phyloP scores from a whole-genome alignment of 306 rosid species.

The Vachellia collinsii region DNA sequence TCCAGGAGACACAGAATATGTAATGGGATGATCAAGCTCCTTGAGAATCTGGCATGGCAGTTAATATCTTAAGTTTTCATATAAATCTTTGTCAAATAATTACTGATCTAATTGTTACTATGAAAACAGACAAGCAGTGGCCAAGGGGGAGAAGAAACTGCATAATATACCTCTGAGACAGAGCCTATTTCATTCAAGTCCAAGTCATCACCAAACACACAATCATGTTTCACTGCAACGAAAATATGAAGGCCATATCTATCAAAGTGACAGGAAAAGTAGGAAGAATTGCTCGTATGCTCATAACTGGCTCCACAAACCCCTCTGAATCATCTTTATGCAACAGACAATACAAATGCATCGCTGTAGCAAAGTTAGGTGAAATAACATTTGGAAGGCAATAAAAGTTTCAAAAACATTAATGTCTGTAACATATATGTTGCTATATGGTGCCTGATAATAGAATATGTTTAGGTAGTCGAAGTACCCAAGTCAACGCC shows the following conservation, averaged over 20 bases:
- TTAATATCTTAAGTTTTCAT: constrained; percentile 23
- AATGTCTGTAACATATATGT: constrained; percentile 20
- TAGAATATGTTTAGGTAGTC: constrained; percentile 31
- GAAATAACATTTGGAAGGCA: too few relatives aligned
- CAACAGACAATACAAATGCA: too few relatives aligned
- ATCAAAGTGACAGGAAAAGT: constrained; percentile 23
- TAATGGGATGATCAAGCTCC: constrained; percentile 62
- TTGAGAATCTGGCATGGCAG: constrained; percentile 63
- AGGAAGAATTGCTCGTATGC: not conserved
- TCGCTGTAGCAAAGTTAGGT: too few relatives aligned
- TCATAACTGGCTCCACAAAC: not conserved
- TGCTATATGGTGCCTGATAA: constrained; percentile 17
- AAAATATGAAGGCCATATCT: constrained; percentile 34
- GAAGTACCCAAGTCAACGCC: constrained; percentile 89
- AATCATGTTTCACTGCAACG: constrained; percentile 87
- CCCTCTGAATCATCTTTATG: too few relatives aligned
- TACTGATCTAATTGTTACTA: not conserved
- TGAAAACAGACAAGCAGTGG: constrained; percentile 10
- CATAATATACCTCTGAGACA: constrained; percentile 74
- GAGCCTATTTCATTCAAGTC: constrained; percentile 72
- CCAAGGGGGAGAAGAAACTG: constrained; percentile 9
- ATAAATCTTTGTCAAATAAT: constrained; percentile 22
- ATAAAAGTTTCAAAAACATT: not conserved
- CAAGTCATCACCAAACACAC: constrained; percentile 93
- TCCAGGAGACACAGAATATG: constrained; percentile 93